Base-by-base conservation (phyloP, 1,284 basidiomycete genomes). In the Cystobasidium sp. region DNA sequence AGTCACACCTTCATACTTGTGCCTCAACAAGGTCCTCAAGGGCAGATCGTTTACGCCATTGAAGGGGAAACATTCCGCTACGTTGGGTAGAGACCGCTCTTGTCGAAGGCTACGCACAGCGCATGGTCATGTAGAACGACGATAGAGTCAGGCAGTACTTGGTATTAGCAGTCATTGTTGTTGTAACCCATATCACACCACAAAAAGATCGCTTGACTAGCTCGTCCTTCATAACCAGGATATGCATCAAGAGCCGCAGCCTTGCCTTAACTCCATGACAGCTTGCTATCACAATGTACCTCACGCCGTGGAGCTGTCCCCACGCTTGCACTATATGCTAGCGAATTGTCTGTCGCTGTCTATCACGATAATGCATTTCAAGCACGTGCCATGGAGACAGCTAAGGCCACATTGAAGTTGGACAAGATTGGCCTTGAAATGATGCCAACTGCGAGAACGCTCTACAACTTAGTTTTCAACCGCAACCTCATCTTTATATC, bases 1-100 rank as follows among this genome's bases (percentile, higher is more conserved):
- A 73, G 70, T 43, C 70, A 73, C 41, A 55, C 63, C 8, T 73
- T 73, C 52, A 66, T 59, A 41, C 49, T 73, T 12, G 44, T 62
- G 31, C 70, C 70, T 22, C 44, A 55, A 10, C 47, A 20, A 47
- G 52, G 62, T 9, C 52, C 70, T 43, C 46, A 65, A 55, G 63
- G 70, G 4, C 49, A 62, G 20, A 44, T 55, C n/a, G 47, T 24
- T 31, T 66, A 73, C 55, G 63, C 52, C n/a, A 62, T 73, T 10
- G 47, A 65, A 53, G 62, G 70, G 39, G 70, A 73, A 53, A 66
- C 70, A 24, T 73, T 73, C 44, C 24, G 70, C 22, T 73, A 64
- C 44, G 70, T 73, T 24, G 64, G 64, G 9, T 66, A 66, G 39
- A 39, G 47, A 3, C 2, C 47, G 47, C 16, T 51, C 47, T 16